Evolutionary conservation across 129 eudicot genomes (phyloP), one percentile per base, ranked within the genome.

Genomic region (Arctium lappa): DNA sequence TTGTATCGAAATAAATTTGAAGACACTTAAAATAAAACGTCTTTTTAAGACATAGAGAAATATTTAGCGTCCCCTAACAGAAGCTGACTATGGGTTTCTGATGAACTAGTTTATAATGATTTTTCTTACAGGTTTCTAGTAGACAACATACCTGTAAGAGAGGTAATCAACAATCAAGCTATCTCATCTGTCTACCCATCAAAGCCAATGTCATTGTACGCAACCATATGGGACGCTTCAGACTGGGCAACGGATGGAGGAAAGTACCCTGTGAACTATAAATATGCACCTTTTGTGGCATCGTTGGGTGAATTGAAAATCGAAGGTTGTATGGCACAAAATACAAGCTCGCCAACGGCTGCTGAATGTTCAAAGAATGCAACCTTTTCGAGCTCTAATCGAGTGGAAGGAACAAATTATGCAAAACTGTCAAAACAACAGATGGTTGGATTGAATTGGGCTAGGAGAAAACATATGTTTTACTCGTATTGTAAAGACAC

Each of bases 231-330:
- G 97, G 97, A 92, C 62, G 97, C 79, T 81, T 92, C 97, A 38
- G 79, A 88, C 13, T 92, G 97, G 97, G 97, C 97, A 11, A 92
- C 94, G 4, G 88, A 79, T 63, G 97, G 97, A 65, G 97, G 97
- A 69, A 92, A 92, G 76, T 92, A 92, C 80, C 85, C 91, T 3
- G 94, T 92, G 9, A 75, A 92, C 70, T 92, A 92, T 80, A 78
- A 87, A 18, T 89, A 82, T 13, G 88, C 91, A 60, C 68, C 68
- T 60, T 60, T 60, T n/a, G 68, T 60, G 68, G 68, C 68, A n/a
- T 60, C 68, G 0, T 40, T 88, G 44, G 79, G 63, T 22, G 83
- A 84, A 31, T 33, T 85, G 37, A 92, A 92, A 81, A 75, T 92
- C 79, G 87, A 86, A 72, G 97, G 97, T 31, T 92, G 97, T 83